Base-by-base conservation (phyloP, 2,329 filamentous ascomycete genomes). In the Aspergillus eucalypticola region DNA sequence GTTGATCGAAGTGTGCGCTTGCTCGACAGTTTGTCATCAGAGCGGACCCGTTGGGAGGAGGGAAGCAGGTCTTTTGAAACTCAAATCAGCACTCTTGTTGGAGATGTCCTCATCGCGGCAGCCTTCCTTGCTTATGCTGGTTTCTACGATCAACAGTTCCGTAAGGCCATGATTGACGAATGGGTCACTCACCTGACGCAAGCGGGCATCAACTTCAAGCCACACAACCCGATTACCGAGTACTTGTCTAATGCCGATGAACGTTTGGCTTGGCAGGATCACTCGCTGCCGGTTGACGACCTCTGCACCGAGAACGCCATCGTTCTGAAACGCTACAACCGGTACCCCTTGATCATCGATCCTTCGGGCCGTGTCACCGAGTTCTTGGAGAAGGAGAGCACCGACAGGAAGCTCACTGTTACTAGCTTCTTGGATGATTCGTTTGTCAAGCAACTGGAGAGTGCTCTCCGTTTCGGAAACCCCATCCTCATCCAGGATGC, bases 241-340 rank as follows among this genome's bases (percentile, higher is more conserved):
- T 99, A 97, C 71, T 83, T 99, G 15, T 99, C 96, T 5, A 96
- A 92, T 23, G 94, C 96, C 4, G 96, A 99, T 75, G 93, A 99
- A 79, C 87, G 95, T 64, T 84, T 99, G 35, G 86, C 90, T 64
- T 99, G 95, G 95, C 96, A 99, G 79, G 90, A 93, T 69, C 91
- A 99, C 73, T 89, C 89, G 15, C 81, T 99, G 53, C 95, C 96
- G 2, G 94, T 97, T 4, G 95, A 99, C 74, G 95, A 99, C 73
- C 85, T 99, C 42, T 99, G 95, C 83, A 99, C 95, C 0, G 95
- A 99, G 78, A 99, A 99, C 72, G 95, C 96, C 48, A 97, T 99
- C 71, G 90, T 99, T 67, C 86, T 99, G 62, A 92, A 98, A 82
- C 89, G 95, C 60, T 99, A 97, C 87, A 99, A 99, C 81, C 87